Evolutionary conservation across 345 rosid species (phyloP), one percentile per base, ranked within the genome.

Genomic region (Populus simonii): DNA sequence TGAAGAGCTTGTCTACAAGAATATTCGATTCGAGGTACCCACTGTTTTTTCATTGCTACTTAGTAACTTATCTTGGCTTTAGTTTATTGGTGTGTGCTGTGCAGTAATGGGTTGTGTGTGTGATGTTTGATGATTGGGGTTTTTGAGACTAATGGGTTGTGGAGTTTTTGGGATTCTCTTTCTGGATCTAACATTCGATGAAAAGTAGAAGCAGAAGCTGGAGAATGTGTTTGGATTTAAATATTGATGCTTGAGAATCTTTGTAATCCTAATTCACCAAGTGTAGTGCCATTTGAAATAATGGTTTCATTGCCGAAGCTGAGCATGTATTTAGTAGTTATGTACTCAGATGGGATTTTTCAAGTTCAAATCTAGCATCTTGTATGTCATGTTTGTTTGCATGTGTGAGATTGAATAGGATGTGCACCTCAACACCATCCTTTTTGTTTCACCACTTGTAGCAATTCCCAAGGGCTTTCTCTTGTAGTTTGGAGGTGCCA

Each of bases 1-100:
- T 16, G 99, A 96, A 73, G 99, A 93, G 89, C 94, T 96, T 65
- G 95, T 93, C 55, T 96, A 96, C 85, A 93, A 93, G 86, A 96
- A 96, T 66, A 96, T 96, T 33, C 91, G 97, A 53, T 96, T 96
- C 10, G 97, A 94, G 98, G 98, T 96, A 51, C 22, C 0, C 6
- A 13, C 69, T 5, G 57, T 75, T 70, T 43, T 45, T 55, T 70
- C 8, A 33, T 33, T 8, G 5, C n/a, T 27, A 15, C 27, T 45
- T 59, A 39, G 8, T 2, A 33, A 27, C 61, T 1, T 12, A 18
- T 27, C 4, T 55, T 35, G 45, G 8, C 0, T 79, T 73, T 53
- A 31, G 13, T 23, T 2, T 16, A 22, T 57, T 55, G 38, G 23
- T 59, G 65, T 25, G 12, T 17, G 23, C 11, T 47, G 17, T 47